Conservation (phyloP, 805 yeast genomes). For the Wickerhamiella parazyma region DNA sequence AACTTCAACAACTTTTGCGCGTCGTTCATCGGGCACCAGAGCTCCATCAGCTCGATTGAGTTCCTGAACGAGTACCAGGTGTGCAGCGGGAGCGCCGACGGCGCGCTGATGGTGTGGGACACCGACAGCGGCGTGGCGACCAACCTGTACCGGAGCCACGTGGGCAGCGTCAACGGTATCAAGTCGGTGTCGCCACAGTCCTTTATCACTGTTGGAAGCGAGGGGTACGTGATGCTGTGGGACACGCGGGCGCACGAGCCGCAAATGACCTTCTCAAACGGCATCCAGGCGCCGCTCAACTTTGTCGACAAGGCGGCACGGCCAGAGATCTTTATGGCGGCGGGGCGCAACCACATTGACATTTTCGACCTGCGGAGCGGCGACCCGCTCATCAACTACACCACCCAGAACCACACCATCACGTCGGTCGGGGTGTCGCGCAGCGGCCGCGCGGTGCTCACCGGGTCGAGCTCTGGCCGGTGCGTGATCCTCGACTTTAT, state of each 20-base stretch:
- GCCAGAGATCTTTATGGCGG: conserved; percentile 9
- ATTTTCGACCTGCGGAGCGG: conserved; percentile 15
- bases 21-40: conserved; percentile 12
- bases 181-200: conserved; percentile 43
- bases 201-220: conserved; percentile 12
- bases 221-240: conserved; percentile 14
- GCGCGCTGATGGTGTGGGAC: conserved; percentile 58
- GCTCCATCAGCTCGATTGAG: conserved; percentile 11
- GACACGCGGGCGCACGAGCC: conserved; percentile 10
- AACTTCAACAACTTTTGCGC: conserved; percentile 7
- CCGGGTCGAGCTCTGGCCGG: conserved; percentile 14
- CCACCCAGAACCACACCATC: conserved; percentile 2
- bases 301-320: conserved; percentile 10
- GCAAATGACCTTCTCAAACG: conserved; percentile 1
- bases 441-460: conserved; percentile 17
- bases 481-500: conserved; percentile 12
- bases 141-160: conserved; percentile 85
- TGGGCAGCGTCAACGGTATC: conserved; percentile 83
- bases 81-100: conserved; percentile 12
- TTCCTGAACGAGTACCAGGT: conserved; percentile 11
- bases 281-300: background rate
- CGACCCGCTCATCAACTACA: background rate
- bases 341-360: conserved; percentile 1
- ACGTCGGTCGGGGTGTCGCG: conserved; percentile 10
- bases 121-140: conserved; percentile 79